A percentile compares a stretch with the other conserved stretches of the same genome.
phyloP scores from a whole-genome alignment of 768 basidiomycete species.

The Pholiota conissans region DNA sequence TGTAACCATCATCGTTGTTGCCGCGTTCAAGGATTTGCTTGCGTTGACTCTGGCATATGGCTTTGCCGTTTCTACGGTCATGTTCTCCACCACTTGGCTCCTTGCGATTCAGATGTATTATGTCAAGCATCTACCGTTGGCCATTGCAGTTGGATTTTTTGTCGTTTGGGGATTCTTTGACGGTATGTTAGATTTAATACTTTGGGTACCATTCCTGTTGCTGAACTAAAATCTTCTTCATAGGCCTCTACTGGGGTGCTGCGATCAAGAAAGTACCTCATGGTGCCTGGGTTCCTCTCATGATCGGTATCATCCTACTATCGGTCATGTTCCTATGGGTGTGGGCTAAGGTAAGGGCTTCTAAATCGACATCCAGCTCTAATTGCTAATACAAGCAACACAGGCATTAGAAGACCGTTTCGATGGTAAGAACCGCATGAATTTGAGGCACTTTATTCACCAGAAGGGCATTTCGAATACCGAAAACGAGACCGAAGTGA shows the following conservation, averaged over 20 bases:
- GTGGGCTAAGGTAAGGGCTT: slow-evolving; percentile 50
- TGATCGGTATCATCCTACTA: slow-evolving; percentile 52
- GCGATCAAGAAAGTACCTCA: slow-evolving; percentile 58
- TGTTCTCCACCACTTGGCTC: slow-evolving; percentile 61
- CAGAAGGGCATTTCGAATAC: slow-evolving; percentile 21
- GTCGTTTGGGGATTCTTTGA: slow-evolving; percentile 64
- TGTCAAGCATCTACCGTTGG: slow-evolving; percentile 48
- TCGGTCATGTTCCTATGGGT: slow-evolving; percentile 62
- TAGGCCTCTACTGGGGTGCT: slow-evolving; percentile 64
- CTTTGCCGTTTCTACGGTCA: slow-evolving; percentile 65
- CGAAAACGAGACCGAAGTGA: slow-evolving; percentile 5
- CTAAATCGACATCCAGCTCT: neutral
- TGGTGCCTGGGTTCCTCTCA: slow-evolving; percentile 70
- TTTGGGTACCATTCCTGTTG: neutral
- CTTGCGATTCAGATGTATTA: slow-evolving; percentile 57
- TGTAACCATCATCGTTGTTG: slow-evolving; percentile 52
- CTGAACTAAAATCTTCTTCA: neutral
- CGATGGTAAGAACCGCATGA: slow-evolving; percentile 54
- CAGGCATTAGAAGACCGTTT: slow-evolving; percentile 60
- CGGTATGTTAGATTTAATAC: slow-evolving; percentile 30
- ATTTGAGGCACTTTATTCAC: slow-evolving; percentile 57
- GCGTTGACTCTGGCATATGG: slow-evolving; percentile 63
- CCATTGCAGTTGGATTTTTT: slow-evolving; percentile 47
- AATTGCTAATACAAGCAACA: neutral
- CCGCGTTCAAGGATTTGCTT: slow-evolving; percentile 51